Conservation (phyloP, 495 filamentous ascomycete species). For the Cetradonia linearis region DNA sequence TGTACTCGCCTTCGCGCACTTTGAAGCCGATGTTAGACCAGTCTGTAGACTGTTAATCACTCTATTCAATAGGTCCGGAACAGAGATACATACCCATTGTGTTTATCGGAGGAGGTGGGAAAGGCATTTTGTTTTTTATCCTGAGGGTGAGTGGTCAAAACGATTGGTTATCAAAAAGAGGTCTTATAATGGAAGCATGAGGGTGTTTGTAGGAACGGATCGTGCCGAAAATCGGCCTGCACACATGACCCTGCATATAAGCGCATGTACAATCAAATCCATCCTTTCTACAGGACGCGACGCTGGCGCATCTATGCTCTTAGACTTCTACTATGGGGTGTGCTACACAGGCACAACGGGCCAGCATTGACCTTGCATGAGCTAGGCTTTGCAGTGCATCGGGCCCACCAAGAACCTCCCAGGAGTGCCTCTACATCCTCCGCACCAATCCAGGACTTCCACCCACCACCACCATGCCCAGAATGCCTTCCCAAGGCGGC, state of each 20-base stretch:
- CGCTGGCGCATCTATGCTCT: not conserved
- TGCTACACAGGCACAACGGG: too few species aligned
- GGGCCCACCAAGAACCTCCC: not conserved
- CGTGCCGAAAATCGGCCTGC: too few species aligned
- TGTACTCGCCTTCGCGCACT: constrained; percentile 64
- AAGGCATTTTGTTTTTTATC: constrained; percentile 36
- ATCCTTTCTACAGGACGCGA: not conserved
- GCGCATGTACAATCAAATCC: not conserved
- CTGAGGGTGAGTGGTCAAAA: not conserved
- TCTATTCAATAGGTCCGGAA: not conserved
- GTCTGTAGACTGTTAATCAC: constrained; percentile 58
- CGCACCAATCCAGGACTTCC: not conserved
- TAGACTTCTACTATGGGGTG: not conserved
- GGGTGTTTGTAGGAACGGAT: not conserved
- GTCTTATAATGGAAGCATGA: not conserved
- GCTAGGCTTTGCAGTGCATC: not conserved
- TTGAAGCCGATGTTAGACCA: constrained; percentile 87
- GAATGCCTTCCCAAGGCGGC: constrained; percentile 9
- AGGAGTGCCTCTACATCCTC: not conserved
- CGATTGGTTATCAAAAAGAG: not conserved
- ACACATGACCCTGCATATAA: constrained; percentile 14
- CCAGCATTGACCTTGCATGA: not conserved
- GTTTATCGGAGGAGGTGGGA: constrained; percentile 73
- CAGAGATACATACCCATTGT: constrained; percentile 51
- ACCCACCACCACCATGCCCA: not conserved